Evolutionary conservation across 495 filamentous ascomycete genomes (phyloP).

Genomic region (Cenococcum geophilum): DNA sequence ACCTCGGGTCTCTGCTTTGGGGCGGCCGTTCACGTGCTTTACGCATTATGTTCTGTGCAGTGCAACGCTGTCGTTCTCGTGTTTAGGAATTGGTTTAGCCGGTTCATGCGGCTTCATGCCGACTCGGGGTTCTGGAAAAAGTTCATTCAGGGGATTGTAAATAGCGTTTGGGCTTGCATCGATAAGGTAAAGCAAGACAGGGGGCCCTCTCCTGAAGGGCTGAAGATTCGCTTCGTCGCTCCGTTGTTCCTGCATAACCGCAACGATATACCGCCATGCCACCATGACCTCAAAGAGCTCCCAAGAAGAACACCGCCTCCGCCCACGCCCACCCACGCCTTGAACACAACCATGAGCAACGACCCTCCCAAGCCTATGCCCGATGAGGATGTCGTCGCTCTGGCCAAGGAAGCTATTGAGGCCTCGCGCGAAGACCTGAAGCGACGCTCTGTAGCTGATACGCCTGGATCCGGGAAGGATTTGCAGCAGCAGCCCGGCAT

Average conservation of each 20-base stretch:
- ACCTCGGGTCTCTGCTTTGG: too few species aligned
- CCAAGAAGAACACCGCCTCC: not conserved
- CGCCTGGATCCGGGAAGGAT: constrained; percentile 15
- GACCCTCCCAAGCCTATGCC: constrained; percentile 26
- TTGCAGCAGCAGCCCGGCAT: constrained; percentile 55
- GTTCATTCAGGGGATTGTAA: not conserved
- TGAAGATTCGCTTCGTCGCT: not conserved
- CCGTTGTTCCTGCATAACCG: not conserved
- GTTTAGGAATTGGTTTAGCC: too few species aligned
- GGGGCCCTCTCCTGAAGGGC: not conserved
- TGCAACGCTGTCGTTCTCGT: too few species aligned
- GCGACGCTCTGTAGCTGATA: constrained; percentile 22
- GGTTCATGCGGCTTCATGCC: too few species aligned
- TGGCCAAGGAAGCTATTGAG: constrained; percentile 27
- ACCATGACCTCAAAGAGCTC: not conserved
- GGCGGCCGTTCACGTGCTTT: too few species aligned
- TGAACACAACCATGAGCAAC: constrained; percentile 26
- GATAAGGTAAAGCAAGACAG: not conserved
- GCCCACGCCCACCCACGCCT: not conserved
- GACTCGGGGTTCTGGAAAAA: not conserved
- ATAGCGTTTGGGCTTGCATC: not conserved
- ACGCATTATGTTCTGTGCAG: too few species aligned
- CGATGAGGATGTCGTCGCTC: constrained; percentile 31
- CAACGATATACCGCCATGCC: not conserved
- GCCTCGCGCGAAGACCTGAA: constrained; percentile 28